Evolutionary conservation across 1,284 basidiomycete genomes (phyloP).

Genomic region (Takashimella tepidaria): DNA sequence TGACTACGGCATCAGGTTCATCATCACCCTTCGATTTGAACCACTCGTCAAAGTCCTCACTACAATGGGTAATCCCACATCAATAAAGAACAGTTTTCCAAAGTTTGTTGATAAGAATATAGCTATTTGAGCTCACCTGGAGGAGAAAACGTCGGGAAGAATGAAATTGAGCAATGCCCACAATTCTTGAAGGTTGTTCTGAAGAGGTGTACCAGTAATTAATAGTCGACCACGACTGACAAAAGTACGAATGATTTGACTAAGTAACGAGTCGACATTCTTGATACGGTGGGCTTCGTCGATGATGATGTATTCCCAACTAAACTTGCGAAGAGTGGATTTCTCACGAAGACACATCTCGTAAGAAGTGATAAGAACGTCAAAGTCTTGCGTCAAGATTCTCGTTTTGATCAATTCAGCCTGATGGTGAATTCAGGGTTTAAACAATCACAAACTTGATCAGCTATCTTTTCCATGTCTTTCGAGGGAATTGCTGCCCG

Average conservation of each 20-base stretch:
- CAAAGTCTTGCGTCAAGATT: constrained; percentile 83
- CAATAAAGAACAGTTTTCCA: constrained; percentile 56
- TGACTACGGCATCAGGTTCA: constrained; percentile 83
- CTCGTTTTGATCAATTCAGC: constrained; percentile 70
- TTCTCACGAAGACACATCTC: constrained; percentile 97
- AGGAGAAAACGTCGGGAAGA: constrained; percentile 57
- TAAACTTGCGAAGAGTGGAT: constrained; percentile 83
- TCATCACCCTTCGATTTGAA: constrained; percentile 69
- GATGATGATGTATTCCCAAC: constrained; percentile 97
- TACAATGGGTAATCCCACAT: too few relatives aligned
- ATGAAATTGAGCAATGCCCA: constrained; percentile 96
- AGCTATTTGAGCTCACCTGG: constrained; percentile 22
- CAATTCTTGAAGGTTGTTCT: constrained; percentile 96
- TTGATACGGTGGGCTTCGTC: constrained; percentile 99
- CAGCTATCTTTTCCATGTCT: not conserved
- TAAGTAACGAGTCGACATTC: constrained; percentile 94
- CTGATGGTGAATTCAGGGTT: constrained; percentile 25
- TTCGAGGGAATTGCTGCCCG: too few relatives aligned
- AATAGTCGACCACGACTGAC: constrained; percentile 80
- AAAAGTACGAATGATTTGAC: constrained; percentile 91
- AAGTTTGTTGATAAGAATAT: not conserved
- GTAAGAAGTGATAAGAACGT: constrained; percentile 94
- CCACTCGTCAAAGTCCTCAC: constrained; percentile 70
- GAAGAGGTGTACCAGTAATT: constrained; percentile 95
- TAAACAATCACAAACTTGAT: not conserved